A percentile compares a stretch with the other conserved stretches of the same genome.
phyloP scores from a whole-genome alignment of 2,329 filamentous ascomycete genomes.

The Fusarium secorum region DNA sequence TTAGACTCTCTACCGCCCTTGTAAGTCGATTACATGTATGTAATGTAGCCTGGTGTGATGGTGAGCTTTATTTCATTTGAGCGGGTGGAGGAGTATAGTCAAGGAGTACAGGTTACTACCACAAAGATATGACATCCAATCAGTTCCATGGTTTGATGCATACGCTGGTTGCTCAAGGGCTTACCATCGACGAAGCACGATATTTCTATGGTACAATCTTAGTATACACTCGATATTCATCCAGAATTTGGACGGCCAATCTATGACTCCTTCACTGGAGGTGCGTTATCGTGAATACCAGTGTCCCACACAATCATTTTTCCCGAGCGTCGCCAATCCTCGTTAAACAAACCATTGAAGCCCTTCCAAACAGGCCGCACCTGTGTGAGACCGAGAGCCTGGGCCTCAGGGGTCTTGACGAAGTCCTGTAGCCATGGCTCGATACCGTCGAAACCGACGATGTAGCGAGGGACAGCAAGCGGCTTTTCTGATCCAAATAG shows the following conservation, averaged over 20 bases:
- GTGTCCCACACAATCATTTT: constrained; percentile 68
- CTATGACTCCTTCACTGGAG: not conserved
- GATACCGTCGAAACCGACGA: constrained; percentile 68
- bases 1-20: constrained; percentile 15
- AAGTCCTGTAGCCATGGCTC: constrained; percentile 57
- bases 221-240: not conserved
- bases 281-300: constrained; percentile 43
- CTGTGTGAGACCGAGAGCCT: constrained; percentile 50
- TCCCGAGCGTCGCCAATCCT: constrained; percentile 65
- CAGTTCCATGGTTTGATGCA: not conserved
- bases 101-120: constrained; percentile 36
- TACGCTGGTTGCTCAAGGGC: not conserved
- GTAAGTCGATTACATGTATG: constrained; percentile 38
- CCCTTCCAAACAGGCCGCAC: constrained; percentile 61
- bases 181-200: not conserved
- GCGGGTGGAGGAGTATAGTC: constrained; percentile 33
- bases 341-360: constrained; percentile 69
- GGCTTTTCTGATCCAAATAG: constrained; percentile 51
- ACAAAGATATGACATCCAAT: constrained; percentile 20
- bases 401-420: constrained; percentile 51
- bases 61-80: constrained; percentile 28
- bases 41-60: constrained; percentile 35
- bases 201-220: not conserved
- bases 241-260: not conserved
- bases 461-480: constrained; percentile 58